These are phyloP conservation scores for Rhodotorula kratochvilovae DNA, from an alignment of 768 basidiomycete genomes.

Conservation along the genomic window DNA sequence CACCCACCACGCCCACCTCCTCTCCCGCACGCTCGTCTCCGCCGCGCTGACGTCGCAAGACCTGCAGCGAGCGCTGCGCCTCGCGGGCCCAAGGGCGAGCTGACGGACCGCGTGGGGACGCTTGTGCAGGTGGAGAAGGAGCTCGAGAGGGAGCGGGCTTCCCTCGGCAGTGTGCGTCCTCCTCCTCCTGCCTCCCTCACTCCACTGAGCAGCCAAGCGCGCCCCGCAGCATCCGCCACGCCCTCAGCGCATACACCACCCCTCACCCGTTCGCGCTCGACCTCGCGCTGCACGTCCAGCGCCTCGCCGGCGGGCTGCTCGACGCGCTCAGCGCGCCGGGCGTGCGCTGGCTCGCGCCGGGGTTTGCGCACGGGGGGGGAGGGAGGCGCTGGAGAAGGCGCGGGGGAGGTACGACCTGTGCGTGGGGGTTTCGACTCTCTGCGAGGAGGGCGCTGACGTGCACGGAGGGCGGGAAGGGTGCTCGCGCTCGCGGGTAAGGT, in stretches of 20 bases:
- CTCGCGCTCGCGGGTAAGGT: background rate
- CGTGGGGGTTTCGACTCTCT: background rate
- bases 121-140: background rate
- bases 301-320: background rate
- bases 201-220: no score
- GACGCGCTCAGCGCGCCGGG: background rate
- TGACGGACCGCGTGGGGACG: background rate
- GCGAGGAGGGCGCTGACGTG: no score
- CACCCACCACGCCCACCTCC: no score
- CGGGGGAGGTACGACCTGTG: background rate
- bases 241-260: background rate
- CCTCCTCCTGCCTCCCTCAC: background rate
- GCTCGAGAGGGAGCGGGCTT: background rate
- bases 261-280: background rate
- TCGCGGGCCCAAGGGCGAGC: background rate
- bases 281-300: background rate
- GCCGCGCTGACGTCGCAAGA: background rate
- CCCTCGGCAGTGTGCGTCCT: background rate
- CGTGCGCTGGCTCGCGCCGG: background rate
- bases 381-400: background rate
- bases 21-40: background rate
- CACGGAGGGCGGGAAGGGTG: background rate
- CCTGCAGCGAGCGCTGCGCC: background rate
- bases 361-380: background rate
- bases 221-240: background rate